Evolutionary conservation across 805 yeast species (phyloP), one percentile per base, ranked within the genome.

Genomic region (Yamadazyma tumulicola): DNA sequence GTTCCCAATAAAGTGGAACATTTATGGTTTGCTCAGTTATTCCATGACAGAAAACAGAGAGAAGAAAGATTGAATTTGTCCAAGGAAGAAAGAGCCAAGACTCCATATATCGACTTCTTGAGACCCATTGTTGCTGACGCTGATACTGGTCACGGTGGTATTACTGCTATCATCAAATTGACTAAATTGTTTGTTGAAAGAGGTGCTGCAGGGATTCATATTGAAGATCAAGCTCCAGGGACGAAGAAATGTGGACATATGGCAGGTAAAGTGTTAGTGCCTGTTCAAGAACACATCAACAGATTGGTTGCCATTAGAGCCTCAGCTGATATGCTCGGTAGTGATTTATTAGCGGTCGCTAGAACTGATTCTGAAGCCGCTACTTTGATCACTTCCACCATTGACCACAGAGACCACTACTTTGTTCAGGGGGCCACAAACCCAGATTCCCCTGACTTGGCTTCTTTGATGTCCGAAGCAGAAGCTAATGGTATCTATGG

Each of bases 331-430:
- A 84, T 89, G 43, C 79, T 86, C 67, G 93, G 95, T 34, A 76
- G 88, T 28, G 88, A 88, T 55, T 74, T 91, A 56, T 67, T 91
- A 45, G 76, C 81, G 46, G 94, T 91, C 53, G 97, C 97, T 34
- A 81, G 97, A 71, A 88, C 97, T 24, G 97, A 91, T 64, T 86
- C 96, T 36, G 97, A 91, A 70, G 97, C 96, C 47, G 97, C 97
- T 31, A 91, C 97, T 35, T 75, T 91, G 57, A 72, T 91, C 57
- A 86, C 96, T 41, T 86, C 96, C 14, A 84, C 97, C 35, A 89
- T 91, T 54, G 97, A 91, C 64, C 79, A 74, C 65, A 79, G 97
- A 63, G 97, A 91, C 64, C 97, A 91, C 61, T 87, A 81, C 68
- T 91, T 85, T 61, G 72, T 91, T 51, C 77, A 83, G 48, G 97